These are phyloP conservation scores for Tetrahymena elliotti DNA, from an alignment of 73 alveolate genomes.

Conservation along the genomic window DNA sequence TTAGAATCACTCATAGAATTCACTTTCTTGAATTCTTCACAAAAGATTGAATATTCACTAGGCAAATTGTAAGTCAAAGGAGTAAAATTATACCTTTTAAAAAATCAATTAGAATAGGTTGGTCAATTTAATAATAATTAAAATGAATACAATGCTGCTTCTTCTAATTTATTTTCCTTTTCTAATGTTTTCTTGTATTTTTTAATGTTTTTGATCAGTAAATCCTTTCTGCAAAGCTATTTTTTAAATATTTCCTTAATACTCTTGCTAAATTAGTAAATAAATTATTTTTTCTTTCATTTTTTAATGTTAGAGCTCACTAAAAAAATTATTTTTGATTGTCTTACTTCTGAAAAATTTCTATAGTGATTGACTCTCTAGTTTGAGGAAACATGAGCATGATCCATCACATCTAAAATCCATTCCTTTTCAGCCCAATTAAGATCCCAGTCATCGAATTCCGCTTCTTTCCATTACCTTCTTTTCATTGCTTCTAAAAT, in stretches of 20 bases:
- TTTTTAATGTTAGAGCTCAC: background rate
- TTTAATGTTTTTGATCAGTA: slow-evolving; percentile 95
- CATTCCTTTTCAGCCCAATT: slow-evolving; percentile 97
- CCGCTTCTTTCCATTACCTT: slow-evolving; percentile 92
- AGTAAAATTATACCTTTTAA: slow-evolving; percentile 66
- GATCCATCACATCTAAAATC: slow-evolving; percentile 93
- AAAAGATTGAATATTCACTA: slow-evolving; percentile 97
- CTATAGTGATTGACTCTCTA: slow-evolving; percentile 94
- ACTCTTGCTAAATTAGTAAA: background rate
- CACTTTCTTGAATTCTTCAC: slow-evolving; percentile 97
- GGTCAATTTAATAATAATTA: background rate
- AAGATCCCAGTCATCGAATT: slow-evolving; percentile 95
- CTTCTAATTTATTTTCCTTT: slow-evolving; percentile 92
- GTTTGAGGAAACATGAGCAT: slow-evolving; percentile 83
- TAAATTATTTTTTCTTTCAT: background rate
- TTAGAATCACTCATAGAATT: slow-evolving; percentile 52
- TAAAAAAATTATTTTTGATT: too few relatives aligned
- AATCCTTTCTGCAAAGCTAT: slow-evolving; percentile 88
- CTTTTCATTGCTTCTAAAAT: slow-evolving; percentile 83
- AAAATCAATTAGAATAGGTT: background rate
- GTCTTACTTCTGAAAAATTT: slow-evolving; percentile 82
- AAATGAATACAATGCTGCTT: slow-evolving; percentile 69
- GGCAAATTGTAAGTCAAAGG: slow-evolving; percentile 97
- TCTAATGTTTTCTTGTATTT: slow-evolving; percentile 88
- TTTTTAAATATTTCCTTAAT: background rate